Evolutionary conservation across 2,329 filamentous ascomycete genomes (phyloP), one percentile per base, ranked within the genome.

Genomic region (Onygenales sp.): DNA sequence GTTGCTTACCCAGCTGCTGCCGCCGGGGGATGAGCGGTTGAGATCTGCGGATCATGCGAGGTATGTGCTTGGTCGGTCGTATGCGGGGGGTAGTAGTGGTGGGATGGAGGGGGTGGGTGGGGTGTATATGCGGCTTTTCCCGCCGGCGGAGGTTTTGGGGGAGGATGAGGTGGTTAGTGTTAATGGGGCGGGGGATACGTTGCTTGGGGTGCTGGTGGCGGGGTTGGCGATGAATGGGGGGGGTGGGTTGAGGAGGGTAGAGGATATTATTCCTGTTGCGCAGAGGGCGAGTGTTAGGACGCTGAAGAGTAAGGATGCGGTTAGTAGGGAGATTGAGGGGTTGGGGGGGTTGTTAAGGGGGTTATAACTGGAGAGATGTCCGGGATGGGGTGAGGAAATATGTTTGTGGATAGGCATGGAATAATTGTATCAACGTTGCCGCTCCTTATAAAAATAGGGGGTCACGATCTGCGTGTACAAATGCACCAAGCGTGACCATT

Each of bases 181-280:
- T 8, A 97, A 97, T 66, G 93, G 92, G 0, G 90, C 89, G 2
- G 93, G 93, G 0, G 93, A 98, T 70, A 96, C 93, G 0, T 91
- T 97, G 67, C 75, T 94, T 7, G 93, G 92, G 0, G 86, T 90
- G 11, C 61, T 96, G 53, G 74, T 95, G n/a, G 86, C 89, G 1
- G 88, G 87, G 0, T 67, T 97, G 59, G 83, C 84, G 0, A 80
- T 77, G 62, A 77, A 76, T 2, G 71, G 71, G 17, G 65, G 65
- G 31, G 65, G 80, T 11, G 33, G 36, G 2, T 31, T 50, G 70
- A 83, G 63, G 53, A 63, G 61, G 17, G 65, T 83, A 11, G 78
- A 83, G 56, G 77, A 85, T 46, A 68, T 93, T 52, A 75, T 98
- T n/a, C 76, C 83, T 54, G 70, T 93, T 37, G 92, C 91, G 33